Evolutionary conservation across 2,329 filamentous ascomycete species (phyloP), one percentile per base, ranked within the genome.

Genomic region (Stromatinia cepivora): DNA sequence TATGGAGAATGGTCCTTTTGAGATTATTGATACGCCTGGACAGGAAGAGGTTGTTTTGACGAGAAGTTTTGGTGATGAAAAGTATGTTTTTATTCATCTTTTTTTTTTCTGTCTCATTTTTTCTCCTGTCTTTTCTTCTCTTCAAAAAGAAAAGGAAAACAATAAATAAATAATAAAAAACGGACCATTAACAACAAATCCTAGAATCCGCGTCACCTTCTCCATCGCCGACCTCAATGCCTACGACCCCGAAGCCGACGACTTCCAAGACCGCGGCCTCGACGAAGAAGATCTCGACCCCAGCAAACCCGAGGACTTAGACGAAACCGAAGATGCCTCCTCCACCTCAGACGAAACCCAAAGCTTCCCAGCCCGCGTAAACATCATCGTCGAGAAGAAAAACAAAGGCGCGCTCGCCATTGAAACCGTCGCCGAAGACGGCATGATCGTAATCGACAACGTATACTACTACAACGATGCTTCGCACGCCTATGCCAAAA

Each of bases 351-450:
- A 81, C 67, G 83, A 86, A 70, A 81, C 86, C 52, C 63, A 42
- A 9, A 85, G 87, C 70, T 93, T 94, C 79, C 93, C 94, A 69
- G 92, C 91, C 76, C 90, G 90, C 75, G 85, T 97, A 72, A 93
- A 91, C 81, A 89, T 99, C 77, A 89, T 94, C 63, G 86, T 99
- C 70, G 93, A 97, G 85, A 96, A 97, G 85, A 85, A 91, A 71
- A 87, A 87, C 81, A 91, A 92, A 78, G 94, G 94, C 71, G 93
- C 93, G 39, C 86, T 99, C 73, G 89, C 91, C 81, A 89, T 99
- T 76, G 93, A 97, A 80, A 91, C 93, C 71, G 84, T 91, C 71
- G 93, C 92, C 45, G 91, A 95, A 82, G 92, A 97, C 75, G 93
- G 94, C 76, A 84, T 89, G 79, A 90, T 98, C 80, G 84, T 93